phyloP scores from a whole-genome alignment of 2,329 filamentous ascomycete species.

The Dothiorella sarmentorum region DNA sequence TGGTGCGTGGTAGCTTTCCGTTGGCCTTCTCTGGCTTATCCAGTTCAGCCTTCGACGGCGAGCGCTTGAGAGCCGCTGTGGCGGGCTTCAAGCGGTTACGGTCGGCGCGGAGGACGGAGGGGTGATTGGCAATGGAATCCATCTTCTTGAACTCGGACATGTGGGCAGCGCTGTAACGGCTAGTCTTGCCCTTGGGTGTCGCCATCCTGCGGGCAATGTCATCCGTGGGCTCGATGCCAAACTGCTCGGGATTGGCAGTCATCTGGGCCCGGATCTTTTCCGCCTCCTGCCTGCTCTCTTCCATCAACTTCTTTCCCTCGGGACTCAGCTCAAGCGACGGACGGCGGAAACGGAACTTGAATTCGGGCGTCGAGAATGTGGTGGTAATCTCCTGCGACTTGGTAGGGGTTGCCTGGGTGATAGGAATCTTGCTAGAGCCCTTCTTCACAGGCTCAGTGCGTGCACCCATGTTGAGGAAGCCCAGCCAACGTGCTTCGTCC shows the following conservation, averaged over 20 bases:
- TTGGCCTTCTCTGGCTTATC: constrained; percentile 55
- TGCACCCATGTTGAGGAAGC: constrained; percentile 68
- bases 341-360: constrained; percentile 62
- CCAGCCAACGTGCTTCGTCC: constrained; percentile 76
- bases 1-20: constrained; percentile 37
- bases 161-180: constrained; percentile 80
- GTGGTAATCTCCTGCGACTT: constrained; percentile 38
- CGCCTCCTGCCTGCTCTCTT: constrained; percentile 69
- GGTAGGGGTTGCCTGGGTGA: constrained; percentile 61
- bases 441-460: constrained; percentile 46
- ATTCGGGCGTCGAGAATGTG: constrained; percentile 47
- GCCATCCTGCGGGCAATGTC: constrained; percentile 66
- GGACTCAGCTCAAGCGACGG: constrained; percentile 58
- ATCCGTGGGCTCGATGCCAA: constrained; percentile 38
- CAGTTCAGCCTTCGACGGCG: constrained; percentile 59
- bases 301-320: constrained; percentile 58
- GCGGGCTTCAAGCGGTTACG: constrained; percentile 52
- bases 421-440: constrained; percentile 37
- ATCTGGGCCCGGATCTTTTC: constrained; percentile 68
- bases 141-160: constrained; percentile 93
- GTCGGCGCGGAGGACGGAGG: constrained; percentile 70
- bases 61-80: constrained; percentile 33
- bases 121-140: constrained; percentile 88
- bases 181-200: constrained; percentile 70
- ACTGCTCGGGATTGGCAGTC: constrained; percentile 51